Percentiles rank a stretch among this genome's conserved stretches.
Conservation (phyloP, 78 protist genomes). For the Capsaspora owczarzaki region DNA sequence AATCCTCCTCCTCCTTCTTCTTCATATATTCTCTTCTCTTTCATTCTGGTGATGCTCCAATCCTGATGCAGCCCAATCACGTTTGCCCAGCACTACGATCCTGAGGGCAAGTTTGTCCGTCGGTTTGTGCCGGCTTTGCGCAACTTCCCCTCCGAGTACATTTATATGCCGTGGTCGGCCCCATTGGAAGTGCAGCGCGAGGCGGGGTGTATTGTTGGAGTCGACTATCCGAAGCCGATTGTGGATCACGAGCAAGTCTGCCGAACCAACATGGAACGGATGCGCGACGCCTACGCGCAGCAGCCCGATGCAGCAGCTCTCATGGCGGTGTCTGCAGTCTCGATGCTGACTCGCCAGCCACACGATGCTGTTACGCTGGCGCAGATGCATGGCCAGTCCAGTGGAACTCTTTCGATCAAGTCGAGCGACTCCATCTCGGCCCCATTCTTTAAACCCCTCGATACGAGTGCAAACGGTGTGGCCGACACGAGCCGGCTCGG, state of each 20-base stretch:
- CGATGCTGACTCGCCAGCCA: too few species aligned
- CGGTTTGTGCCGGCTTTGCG: neutral
- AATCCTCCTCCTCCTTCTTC: constrained; percentile 12
- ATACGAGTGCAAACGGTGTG: too few species aligned
- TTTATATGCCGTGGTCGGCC: constrained; percentile 55
- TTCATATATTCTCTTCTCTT: too few species aligned
- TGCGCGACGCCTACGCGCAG: neutral
- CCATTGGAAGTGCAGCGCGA: constrained; percentile 23
- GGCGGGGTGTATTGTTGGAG: constrained; percentile 20
- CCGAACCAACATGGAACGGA: neutral
- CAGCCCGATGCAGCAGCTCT: too few species aligned
- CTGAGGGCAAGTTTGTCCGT: constrained; percentile 10
- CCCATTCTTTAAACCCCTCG: too few species aligned
- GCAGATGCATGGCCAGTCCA: too few species aligned
- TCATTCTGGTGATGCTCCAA: too few species aligned
- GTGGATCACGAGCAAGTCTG: constrained; percentile 8
- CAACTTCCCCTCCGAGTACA: neutral
- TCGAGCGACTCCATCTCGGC: too few species aligned
- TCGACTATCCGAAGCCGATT: constrained; percentile 19
- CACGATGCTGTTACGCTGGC: too few species aligned
- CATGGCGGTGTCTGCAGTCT: too few species aligned
- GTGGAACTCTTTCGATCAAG: too few species aligned
- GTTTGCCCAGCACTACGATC: constrained; percentile 19
- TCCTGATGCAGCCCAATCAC: constrained; percentile 16
- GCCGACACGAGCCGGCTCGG: too few species aligned